Conservation (phyloP, 2,329 filamentous ascomycete genomes). For the Colletotrichum abscissum region DNA sequence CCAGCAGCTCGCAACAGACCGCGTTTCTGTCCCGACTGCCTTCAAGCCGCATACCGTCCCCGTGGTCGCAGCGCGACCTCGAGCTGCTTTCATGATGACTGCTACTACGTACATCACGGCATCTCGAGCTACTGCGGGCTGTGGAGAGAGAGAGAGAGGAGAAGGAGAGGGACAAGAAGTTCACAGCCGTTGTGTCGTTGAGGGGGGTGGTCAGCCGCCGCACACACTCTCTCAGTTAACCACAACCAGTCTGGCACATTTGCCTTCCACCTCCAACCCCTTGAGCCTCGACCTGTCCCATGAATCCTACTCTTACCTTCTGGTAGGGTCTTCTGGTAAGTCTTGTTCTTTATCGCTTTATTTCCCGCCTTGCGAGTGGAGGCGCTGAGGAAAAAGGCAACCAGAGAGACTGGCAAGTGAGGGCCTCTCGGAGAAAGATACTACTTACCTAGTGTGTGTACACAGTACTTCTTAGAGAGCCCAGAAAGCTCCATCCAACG, state of each 20-base stretch:
- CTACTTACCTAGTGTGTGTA: not conserved
- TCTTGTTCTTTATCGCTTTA: conserved; percentile 16
- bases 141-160: not conserved
- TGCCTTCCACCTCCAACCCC: conserved; percentile 24
- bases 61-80: not conserved
- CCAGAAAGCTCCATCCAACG: conserved; percentile 1
- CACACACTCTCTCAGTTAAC: conserved; percentile 8
- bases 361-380: conserved; percentile 17
- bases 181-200: conserved; percentile 3
- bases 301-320: not conserved
- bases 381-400: conserved; percentile 10
- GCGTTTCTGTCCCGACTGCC: not conserved
- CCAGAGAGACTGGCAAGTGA: not conserved
- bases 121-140: not conserved
- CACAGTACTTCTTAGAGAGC: not conserved
- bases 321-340: conserved; percentile 17
- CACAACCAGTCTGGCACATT: not conserved
- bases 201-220: conserved; percentile 24
- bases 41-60: conserved; percentile 1
- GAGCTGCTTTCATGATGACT: conserved; percentile 1
- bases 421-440: conserved; percentile 7
- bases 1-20: not conserved
- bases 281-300: conserved; percentile 16
- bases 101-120: not conserved
- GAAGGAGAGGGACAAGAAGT: not conserved